Conservation (phyloP, 805 yeast species). For the Pichia nanzhaoensis region DNA sequence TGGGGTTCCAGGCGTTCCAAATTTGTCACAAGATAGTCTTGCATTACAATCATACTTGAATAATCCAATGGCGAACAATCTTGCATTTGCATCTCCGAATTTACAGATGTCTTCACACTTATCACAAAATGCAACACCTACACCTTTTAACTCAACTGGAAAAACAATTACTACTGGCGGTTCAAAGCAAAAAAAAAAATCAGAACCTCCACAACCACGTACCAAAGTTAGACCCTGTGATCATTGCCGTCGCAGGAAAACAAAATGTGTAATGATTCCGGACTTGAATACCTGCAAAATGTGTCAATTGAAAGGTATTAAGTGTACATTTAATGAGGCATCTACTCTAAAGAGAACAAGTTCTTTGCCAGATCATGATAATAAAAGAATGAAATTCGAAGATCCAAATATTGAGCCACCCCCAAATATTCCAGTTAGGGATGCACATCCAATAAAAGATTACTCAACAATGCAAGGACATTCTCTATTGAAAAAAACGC, state of each 20-base stretch:
- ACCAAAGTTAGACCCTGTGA: conserved; percentile 64
- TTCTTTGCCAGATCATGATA: conserved; percentile 19
- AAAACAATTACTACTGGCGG: not conserved
- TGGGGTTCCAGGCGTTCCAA: not conserved
- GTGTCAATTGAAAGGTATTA: conserved; percentile 66
- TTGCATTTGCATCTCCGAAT: not conserved
- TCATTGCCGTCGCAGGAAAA: conserved; percentile 74
- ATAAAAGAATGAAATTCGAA: conserved; percentile 30
- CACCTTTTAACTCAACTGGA: not conserved
- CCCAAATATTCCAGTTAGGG: conserved; percentile 39
- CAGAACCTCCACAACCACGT: conserved; percentile 34
- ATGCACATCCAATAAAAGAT: conserved; percentile 57
- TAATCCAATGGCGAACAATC: not conserved
- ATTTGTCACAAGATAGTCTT: not conserved
- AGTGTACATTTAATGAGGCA: conserved; percentile 68
- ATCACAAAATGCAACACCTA: not conserved
- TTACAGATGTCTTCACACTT: not conserved
- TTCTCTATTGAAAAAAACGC: conserved; percentile 58
- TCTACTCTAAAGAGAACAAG: conserved; percentile 37
- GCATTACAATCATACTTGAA: not conserved
- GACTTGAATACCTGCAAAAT: conserved; percentile 60
- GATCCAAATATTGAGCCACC: conserved; percentile 32
- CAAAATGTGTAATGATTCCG: conserved; percentile 67
- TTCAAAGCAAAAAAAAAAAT: conserved; percentile 8
- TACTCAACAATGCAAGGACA: conserved; percentile 58